Percentiles rank a stretch among this genome's conserved stretches.
Conservation (phyloP, 495 filamentous ascomycete species). For the Darksidea phi region DNA sequence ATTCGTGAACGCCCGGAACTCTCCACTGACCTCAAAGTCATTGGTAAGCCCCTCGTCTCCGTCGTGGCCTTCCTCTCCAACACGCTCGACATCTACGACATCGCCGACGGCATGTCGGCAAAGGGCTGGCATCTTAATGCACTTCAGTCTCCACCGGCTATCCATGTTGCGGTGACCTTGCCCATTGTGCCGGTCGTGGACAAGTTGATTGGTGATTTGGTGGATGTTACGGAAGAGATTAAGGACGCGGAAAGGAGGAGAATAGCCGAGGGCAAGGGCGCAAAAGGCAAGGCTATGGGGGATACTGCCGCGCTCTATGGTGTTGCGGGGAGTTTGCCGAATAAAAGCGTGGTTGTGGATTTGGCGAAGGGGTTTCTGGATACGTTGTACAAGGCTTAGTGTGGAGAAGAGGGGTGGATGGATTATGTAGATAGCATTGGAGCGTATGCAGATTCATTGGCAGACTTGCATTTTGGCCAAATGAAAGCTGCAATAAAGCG, state of each 20-base stretch:
- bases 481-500: too few relatives aligned
- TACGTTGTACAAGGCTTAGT: slow-evolving; percentile 88
- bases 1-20: slow-evolving; percentile 66
- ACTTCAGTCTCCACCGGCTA: slow-evolving; percentile 85
- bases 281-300: slow-evolving; percentile 61
- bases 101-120: slow-evolving; percentile 60
- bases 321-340: slow-evolving; percentile 89
- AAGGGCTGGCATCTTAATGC: slow-evolving; percentile 96
- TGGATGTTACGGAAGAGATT: slow-evolving; percentile 74
- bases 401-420: too few relatives aligned
- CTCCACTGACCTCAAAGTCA: slow-evolving; percentile 67
- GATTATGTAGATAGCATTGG: not conserved
- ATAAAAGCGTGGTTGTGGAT: slow-evolving; percentile 91
- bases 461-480: too few relatives aligned
- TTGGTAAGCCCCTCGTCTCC: slow-evolving; percentile 83
- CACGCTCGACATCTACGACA: slow-evolving; percentile 54
- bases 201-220: slow-evolving; percentile 71
- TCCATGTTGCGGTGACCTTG: slow-evolving; percentile 92
- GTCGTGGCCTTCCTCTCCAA: slow-evolving; percentile 84
- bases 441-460: too few relatives aligned
- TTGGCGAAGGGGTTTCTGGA: slow-evolving; percentile 91
- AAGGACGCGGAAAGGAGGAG: slow-evolving; percentile 63
- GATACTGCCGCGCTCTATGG: slow-evolving; percentile 91
- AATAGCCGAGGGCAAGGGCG: slow-evolving; percentile 69
- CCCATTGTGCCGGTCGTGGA: slow-evolving; percentile 81